Base-by-base conservation (phyloP, 495 filamentous ascomycete species). In the Darksidea phi region DNA sequence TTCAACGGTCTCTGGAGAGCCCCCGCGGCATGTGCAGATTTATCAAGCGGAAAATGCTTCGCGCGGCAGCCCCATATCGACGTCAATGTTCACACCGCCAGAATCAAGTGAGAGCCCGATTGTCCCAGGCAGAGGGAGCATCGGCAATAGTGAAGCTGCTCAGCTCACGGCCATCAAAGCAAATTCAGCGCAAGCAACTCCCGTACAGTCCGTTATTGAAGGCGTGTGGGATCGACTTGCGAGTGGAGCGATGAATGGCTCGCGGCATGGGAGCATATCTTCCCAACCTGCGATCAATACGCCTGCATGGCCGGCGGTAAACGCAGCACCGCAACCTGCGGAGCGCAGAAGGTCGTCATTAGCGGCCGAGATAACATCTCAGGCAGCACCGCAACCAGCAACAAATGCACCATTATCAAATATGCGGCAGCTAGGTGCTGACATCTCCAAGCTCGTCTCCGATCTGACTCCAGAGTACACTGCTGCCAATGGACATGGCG, bases 371-470 rank as follows among this genome's bases (percentile, higher is more conserved):
- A 43, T 32, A 32, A 32, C 3, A 10, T 10, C 41, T n/a, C n/a
- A n/a, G 15, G 41, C 41, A 43, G 5, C 41, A n/a, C 18, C 41
- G 13, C 41, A n/a, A 20, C 36, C 36, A 38, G 41, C 41, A 43
- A 43, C 18, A 13, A 43, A 15, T 15, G 41, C 13, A 15, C 13
- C 13, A 15, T 20, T 6, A 20, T 43, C 15, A 20, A 13, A 43
- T n/a, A 43, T 41, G n/a, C 18, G 24, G 24, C 54, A 54, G 34
- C 24, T 46, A n/a, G 36, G 48, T 26, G 13, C 36, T 4, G 59
- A 63, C 6, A 4, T 63, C 7, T 51, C 37, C n/a, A 13, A 32
- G 12, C 25, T 63, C 37, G 59, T 49, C 21, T 56, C 59, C 10
- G 49, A 63, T 43, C 56, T 60, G 41, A 47, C 49, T 18, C 28